Percentiles rank a stretch among this genome's conserved stretches.
Conservation (phyloP, 2,329 filamentous ascomycete genomes). For the Dactylonectria macrodidyma region DNA sequence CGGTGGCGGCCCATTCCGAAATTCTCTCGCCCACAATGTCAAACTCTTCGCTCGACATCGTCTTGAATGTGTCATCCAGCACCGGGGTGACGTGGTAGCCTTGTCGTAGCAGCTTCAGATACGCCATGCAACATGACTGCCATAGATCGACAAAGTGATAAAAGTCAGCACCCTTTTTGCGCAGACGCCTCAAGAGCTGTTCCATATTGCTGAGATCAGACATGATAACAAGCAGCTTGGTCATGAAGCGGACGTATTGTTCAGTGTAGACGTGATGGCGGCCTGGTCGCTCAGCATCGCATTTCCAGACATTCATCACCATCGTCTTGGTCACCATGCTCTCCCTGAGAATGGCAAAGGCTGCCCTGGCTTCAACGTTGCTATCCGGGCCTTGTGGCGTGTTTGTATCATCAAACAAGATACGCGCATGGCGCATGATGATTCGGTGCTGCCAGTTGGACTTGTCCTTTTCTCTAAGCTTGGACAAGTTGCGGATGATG, state of each 20-base stretch:
- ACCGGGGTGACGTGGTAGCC: conserved; percentile 62
- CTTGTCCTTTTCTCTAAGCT: conserved; percentile 82
- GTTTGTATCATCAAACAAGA: conserved; percentile 65
- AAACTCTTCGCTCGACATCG: conserved; percentile 68
- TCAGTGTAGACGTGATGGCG: conserved; percentile 94
- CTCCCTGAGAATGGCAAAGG: conserved; percentile 82
- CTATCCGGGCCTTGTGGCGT: conserved; percentile 58
- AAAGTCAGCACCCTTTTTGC: conserved; percentile 85
- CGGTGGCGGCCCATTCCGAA: conserved; percentile 66
- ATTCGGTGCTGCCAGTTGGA: conserved; percentile 97
- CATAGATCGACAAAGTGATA: conserved; percentile 74
- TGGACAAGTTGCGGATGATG: conserved; percentile 65
- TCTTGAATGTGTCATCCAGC: conserved; percentile 70
- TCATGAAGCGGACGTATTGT: conserved; percentile 87
- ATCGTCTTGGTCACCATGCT: conserved; percentile 93
- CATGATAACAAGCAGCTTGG: conserved; percentile 80
- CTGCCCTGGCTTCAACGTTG: conserved; percentile 79
- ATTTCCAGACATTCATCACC: conserved; percentile 95
- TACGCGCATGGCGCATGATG: conserved; percentile 78
- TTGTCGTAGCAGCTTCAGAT: conserved; percentile 67
- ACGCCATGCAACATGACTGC: conserved; percentile 69
- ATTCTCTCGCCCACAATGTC: conserved; percentile 70
- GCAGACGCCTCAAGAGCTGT: conserved; percentile 81
- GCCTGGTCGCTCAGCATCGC: conserved; percentile 86
- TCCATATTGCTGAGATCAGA: conserved; percentile 84